Evolutionary conservation across 163 green algal species (phyloP), one percentile per base, ranked within the genome.

Genomic region (Chloroidium sp.): DNA sequence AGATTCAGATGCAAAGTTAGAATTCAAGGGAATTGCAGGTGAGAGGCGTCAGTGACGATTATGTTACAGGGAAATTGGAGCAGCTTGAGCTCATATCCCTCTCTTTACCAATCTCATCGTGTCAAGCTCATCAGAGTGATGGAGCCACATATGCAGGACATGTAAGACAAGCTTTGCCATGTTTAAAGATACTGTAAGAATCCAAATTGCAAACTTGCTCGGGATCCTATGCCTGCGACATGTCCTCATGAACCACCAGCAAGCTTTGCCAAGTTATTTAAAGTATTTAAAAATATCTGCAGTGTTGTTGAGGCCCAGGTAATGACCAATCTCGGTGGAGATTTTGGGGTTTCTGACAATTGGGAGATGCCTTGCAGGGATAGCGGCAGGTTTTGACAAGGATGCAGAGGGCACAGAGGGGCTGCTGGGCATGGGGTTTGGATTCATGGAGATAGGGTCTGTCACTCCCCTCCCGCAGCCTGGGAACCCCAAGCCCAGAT

Each of bases 311-410:
- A n/a, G 58, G 69, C 69, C 6, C 13, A 14, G 14, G 2, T 69
- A 6, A 72, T 72, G 67, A 6, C 10, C 67, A 72, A 72, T 69
- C 62, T 4, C 0, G 13, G 10, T 77, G 14, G 1, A 69, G n/a
- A 76, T 36, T 13, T 62, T 2, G 12, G 77, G n/a, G 62, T 67
- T 36, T 12, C 68, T 59, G 13, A 64, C 75, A 67, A 57, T 81
- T 62, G 13, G 2, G 61, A 2, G 76, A 2, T 72, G 59, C 2
- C 4, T 2, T 79, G 78, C 84, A 95, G 92, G 96, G 12, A 78
- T 99, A 59, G 96, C 96, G 59, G 96, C 96, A 62, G 96, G 96
- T 0, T 99, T 99, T 88, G 96, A 99, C 90, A 99, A 99, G 89
- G 88, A 97, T 83, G 96, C 91, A 2, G 90, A 98, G 78, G 89